Evolutionary conservation across 1,284 basidiomycete genomes (phyloP).

Genomic region (Malassezia sympodialis): DNA sequence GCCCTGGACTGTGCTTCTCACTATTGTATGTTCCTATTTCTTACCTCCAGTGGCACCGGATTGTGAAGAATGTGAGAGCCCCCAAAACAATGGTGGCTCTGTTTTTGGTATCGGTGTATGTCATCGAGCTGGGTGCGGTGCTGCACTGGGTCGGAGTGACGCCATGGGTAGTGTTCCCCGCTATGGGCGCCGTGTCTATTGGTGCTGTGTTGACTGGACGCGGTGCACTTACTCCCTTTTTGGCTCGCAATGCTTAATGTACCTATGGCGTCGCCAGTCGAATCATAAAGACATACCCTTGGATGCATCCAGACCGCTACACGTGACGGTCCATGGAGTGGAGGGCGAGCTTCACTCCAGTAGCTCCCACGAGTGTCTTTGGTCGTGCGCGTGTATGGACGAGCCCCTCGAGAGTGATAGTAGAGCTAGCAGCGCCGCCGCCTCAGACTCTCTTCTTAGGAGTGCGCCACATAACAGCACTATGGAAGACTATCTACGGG

Average conservation of each 20-base stretch:
- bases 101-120: neutral
- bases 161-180: neutral
- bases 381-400: neutral
- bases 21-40: neutral
- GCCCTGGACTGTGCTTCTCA: conserved; percentile 6
- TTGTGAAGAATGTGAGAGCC: neutral
- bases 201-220: neutral
- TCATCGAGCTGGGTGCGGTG: conserved; percentile 2
- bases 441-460: neutral
- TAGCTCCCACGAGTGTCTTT: neutral
- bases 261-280: neutral
- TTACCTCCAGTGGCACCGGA: neutral
- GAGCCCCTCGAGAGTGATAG: neutral
- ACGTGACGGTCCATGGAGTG: neutral
- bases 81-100: neutral
- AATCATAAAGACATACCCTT: neutral
- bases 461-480: neutral
- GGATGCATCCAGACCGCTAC: neutral
- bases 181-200: neutral
- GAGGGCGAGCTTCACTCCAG: neutral
- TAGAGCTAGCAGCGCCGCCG: neutral
- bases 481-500: conserved; percentile 10
- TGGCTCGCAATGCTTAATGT: neutral
- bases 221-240: neutral
- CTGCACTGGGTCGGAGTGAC: conserved; percentile 12